Evolutionary conservation across 2,329 filamentous ascomycete species (phyloP).

Genomic region (Capronia americana): DNA sequence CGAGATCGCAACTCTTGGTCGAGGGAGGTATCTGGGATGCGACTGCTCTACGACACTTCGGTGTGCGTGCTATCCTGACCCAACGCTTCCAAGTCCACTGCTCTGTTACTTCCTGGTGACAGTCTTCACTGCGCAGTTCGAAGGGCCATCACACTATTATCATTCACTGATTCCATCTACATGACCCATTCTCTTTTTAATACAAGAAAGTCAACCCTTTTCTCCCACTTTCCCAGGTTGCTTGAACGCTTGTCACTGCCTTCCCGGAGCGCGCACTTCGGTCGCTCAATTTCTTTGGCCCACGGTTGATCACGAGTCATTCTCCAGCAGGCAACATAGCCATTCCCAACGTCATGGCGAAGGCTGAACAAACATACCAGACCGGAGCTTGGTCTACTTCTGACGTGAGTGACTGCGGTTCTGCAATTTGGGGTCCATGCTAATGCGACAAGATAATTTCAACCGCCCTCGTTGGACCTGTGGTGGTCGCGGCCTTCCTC

Average conservation of each 20-base stretch:
- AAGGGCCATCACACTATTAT: slow-evolving; percentile 25
- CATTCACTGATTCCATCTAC: slow-evolving; percentile 25
- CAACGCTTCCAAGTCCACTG: neutral
- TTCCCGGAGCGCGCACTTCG: neutral
- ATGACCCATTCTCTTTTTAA: neutral
- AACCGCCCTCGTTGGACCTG: slow-evolving; percentile 75
- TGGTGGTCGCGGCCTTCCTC: slow-evolving; percentile 83
- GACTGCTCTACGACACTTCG: neutral
- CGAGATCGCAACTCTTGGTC: neutral
- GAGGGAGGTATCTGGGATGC: neutral
- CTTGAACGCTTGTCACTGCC: slow-evolving; percentile 3
- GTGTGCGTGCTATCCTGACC: neutral
- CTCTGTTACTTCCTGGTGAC: slow-evolving; percentile 9
- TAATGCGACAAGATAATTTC: slow-evolving; percentile 73
- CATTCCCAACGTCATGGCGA: neutral
- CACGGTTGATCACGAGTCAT: neutral
- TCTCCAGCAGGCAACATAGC: neutral
- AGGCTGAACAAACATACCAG: neutral
- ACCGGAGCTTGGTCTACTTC: slow-evolving; percentile 27
- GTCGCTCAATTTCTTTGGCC: neutral
- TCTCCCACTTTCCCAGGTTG: neutral
- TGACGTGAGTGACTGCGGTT: slow-evolving; percentile 22
- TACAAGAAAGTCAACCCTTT: neutral
- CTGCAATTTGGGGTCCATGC: neutral
- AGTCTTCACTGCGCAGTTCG: slow-evolving; percentile 7